Conservation (phyloP, 805 yeast species). For the Saccharomyces paradoxus region DNA sequence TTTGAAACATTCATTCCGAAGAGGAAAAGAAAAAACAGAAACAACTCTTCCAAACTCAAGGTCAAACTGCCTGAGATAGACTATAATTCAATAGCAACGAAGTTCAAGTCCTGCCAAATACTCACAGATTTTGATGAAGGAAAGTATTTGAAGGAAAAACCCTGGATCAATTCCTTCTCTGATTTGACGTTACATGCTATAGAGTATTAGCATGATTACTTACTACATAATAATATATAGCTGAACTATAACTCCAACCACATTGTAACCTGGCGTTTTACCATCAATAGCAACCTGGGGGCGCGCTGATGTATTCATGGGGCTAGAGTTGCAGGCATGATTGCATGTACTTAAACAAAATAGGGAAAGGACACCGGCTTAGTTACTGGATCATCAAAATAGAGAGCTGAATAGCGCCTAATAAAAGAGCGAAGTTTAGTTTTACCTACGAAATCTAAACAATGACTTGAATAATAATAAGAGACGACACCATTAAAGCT, state of each 20-base stretch:
- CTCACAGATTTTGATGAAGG: conserved; percentile 23
- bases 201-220: conserved; percentile 2
- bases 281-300: no score
- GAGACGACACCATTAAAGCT: neutral
- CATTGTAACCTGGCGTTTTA: no score
- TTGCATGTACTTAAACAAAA: no score
- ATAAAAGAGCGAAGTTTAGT: neutral
- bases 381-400: no score
- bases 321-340: neutral
- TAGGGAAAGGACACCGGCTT: neutral
- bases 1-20: conserved; percentile 20
- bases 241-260: neutral
- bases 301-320: no score
- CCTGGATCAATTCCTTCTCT: conserved; percentile 47
- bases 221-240: neutral
- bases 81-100: conserved; percentile 13
- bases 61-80: conserved; percentile 15
- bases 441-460: neutral
- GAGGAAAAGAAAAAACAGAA: conserved; percentile 14
- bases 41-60: conserved; percentile 6
- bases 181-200: conserved; percentile 41
- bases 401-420: neutral
- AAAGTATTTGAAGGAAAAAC: conserved; percentile 13
- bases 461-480: no score
- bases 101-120: conserved; percentile 15